A percentile compares a stretch with the other conserved stretches of the same genome.
Evolutionary conservation across 805 yeast genomes (phyloP).

Genomic region (Saccharomycopsis selenospora): DNA sequence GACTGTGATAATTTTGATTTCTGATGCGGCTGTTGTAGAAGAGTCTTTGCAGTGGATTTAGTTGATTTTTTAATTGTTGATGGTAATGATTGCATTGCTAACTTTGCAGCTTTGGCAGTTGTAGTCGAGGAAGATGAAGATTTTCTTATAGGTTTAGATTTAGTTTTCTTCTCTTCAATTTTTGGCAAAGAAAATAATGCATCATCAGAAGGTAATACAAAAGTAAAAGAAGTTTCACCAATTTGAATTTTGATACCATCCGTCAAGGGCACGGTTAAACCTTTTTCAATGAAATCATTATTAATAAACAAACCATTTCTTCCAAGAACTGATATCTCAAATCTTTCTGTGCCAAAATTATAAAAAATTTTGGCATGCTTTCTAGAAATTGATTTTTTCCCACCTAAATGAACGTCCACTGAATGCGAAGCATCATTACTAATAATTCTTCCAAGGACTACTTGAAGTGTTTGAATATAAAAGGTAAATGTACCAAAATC

Average conservation of each 20-base stretch:
- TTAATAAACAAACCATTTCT: constrained; percentile 97
- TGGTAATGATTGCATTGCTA: neutral
- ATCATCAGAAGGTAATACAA: constrained; percentile 61
- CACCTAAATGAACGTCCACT: constrained; percentile 88
- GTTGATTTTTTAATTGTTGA: neutral
- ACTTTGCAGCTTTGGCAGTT: neutral
- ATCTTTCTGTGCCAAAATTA: constrained; percentile 92
- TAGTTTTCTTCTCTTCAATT: constrained; percentile 3
- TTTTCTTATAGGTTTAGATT: neutral
- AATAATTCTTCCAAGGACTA: constrained; percentile 82
- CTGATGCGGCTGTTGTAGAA: neutral
- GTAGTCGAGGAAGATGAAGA: neutral
- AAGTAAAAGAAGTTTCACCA: constrained; percentile 84
- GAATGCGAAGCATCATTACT: constrained; percentile 62
- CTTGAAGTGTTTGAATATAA: constrained; percentile 94
- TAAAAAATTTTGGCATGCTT: constrained; percentile 94
- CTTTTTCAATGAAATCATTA: constrained; percentile 81
- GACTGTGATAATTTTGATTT: neutral
- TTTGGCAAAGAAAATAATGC: constrained; percentile 20
- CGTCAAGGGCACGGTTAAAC: constrained; percentile 79
- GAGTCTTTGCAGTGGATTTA: neutral
- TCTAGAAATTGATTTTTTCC: constrained; percentile 87
- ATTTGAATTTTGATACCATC: constrained; percentile 85
- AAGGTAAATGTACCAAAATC: constrained; percentile 92
- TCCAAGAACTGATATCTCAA: constrained; percentile 86